These are phyloP conservation scores for Huntiella decipiens DNA, from an alignment of 2,329 filamentous ascomycete species.

Conservation along the genomic window DNA sequence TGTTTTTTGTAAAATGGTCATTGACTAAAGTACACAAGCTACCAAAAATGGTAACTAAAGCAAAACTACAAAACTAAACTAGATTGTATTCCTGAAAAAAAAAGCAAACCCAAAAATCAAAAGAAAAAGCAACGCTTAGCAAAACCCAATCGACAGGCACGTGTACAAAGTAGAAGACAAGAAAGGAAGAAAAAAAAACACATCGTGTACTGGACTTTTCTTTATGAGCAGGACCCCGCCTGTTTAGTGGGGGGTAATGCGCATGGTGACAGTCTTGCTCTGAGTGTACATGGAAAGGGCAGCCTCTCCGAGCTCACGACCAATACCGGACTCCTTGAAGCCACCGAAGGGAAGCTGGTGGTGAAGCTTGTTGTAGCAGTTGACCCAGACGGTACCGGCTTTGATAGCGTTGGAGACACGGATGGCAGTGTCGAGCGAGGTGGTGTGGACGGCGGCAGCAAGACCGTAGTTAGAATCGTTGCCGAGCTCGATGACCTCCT, in stretches of 20 bases:
- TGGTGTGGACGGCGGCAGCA: slow-evolving; percentile 36
- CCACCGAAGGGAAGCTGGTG: slow-evolving; percentile 14
- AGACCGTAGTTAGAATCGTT: slow-evolving; percentile 34
- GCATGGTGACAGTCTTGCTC: slow-evolving; percentile 14
- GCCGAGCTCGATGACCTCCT: slow-evolving; percentile 17
- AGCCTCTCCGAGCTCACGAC: slow-evolving; percentile 13
- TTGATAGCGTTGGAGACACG: slow-evolving; percentile 32
- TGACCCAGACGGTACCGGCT: slow-evolving; percentile 42
- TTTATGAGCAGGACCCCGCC: not conserved
- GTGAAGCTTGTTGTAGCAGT: slow-evolving; percentile 23
- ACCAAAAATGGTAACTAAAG: not conserved
- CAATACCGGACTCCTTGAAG: slow-evolving; percentile 13
- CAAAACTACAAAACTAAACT: not conserved
- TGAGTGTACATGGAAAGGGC: slow-evolving; percentile 13
- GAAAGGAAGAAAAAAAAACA: slow-evolving; percentile 1
- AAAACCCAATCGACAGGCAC: not conserved
- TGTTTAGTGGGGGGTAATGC: slow-evolving; percentile 1
- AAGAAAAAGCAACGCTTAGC: not conserved
- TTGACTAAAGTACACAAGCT: slow-evolving; percentile 2
- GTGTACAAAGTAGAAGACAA: not conserved
- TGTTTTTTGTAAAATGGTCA: not conserved
- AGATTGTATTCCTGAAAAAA: slow-evolving; percentile 1
- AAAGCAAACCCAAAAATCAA: not conserved
- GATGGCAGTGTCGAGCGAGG: slow-evolving; percentile 28
- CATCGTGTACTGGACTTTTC: not conserved